Evolutionary conservation across 805 yeast species (phyloP).

Genomic region (Novakomyces olei): DNA sequence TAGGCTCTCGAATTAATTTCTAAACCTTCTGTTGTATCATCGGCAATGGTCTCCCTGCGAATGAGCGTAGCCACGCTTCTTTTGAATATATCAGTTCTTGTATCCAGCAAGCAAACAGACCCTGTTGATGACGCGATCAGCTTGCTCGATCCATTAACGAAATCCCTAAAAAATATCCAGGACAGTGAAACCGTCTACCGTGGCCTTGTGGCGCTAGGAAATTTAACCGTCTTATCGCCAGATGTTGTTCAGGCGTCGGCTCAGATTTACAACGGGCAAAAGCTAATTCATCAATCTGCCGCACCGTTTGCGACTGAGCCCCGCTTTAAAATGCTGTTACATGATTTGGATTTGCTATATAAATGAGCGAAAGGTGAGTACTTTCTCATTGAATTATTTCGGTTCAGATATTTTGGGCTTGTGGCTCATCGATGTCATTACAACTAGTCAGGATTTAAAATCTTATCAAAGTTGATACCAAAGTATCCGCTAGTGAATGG

Average conservation of each 20-base stretch:
- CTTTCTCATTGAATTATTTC: too few species aligned
- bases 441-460: too few species aligned
- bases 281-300: too few species aligned
- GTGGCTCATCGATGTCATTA: too few species aligned
- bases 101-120: background rate
- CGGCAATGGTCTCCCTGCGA: background rate
- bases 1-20: background rate
- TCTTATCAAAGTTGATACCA: too few species aligned
- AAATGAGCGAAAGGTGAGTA: too few species aligned
- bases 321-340: too few species aligned
- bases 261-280: too few species aligned
- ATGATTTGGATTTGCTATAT: too few species aligned
- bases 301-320: too few species aligned
- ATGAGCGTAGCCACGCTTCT: background rate
- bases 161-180: background rate
- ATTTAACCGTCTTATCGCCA: background rate
- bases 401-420: too few species aligned
- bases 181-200: conserved; percentile 1
- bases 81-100: background rate
- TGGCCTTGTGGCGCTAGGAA: conserved; percentile 3
- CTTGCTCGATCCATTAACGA: background rate
- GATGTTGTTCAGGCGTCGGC: background rate
- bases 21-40: background rate
- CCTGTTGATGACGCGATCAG: background rate
- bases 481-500: too few species aligned